Base-by-base conservation (phyloP, 2,329 filamentous ascomycete genomes). In the Chrysoporthe deuterocubensis region DNA sequence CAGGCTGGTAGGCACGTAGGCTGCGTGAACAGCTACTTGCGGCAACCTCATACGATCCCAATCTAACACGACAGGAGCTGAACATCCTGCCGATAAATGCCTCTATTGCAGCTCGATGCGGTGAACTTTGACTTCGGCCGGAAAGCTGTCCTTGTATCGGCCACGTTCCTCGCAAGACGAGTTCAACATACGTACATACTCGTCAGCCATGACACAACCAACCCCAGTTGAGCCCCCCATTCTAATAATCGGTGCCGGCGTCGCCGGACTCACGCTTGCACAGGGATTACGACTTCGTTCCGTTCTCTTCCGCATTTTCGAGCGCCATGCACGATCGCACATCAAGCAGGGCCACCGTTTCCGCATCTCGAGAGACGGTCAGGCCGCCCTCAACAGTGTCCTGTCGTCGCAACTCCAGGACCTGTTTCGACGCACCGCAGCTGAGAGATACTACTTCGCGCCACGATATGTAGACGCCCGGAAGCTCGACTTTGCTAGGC, bases 231-330 rank as follows among this genome's bases (percentile, higher is more conserved):
- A 66, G 32, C 37, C n/a, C 32, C 58, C 14, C 76, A 78, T 84
- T 50, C 72, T 84, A 13, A 76, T 76, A 34, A 72, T 77, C 58
- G 82, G 82, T 13, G 81, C 81, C 16, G 83, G 82, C 6, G 75
- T 84, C 18, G 77, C 79, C 14, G 82, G 82, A 5, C 76, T 84
- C 13, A 78, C 78, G 0, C 74, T 84, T 26, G 75, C 74, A 3
- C 75, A 76, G 67, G 75, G 74, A 37, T 66, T 76, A 16, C 73
- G 75, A 21, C 72, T 74, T 40, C 73, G 64, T n/a, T 76, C 73
- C 4, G 62, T 76, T 37, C 71, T 74, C 16, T 76, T 76, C 67
- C 74, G 72, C 56, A 70, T 77, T 37, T 76, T 76, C 48, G 74
- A 76, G 69, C 74, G 74, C 14, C 68, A 72, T 62, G 69, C 73